Evolutionary conservation across 140 eudicot genomes (phyloP), one percentile per base, ranked within the genome.

Genomic region (Oenanthe javanica): DNA sequence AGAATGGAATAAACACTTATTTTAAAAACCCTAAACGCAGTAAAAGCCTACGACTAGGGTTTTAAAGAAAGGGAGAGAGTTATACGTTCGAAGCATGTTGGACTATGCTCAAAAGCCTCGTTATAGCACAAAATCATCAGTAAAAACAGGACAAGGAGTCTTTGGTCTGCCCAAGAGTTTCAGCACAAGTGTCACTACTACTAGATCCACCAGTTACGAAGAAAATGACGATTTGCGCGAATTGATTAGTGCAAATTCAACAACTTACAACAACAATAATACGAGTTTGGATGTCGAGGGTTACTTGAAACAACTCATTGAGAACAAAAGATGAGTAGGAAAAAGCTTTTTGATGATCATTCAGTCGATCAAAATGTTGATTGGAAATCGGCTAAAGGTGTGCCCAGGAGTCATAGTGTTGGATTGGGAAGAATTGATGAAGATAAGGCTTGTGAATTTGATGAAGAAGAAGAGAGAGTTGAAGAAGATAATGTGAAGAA

Each of bases 341-440:
- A 74, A 48, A 49, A 74, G 59, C 51, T 43, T 6, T 23, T 25
- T 11, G 27, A 64, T 64, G n/a, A n/a, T n/a, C n/a, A n/a, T n/a
- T n/a, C n/a, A n/a, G n/a, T n/a, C n/a, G 42, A 57, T 57, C 66
- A 9, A 25, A 25, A 2, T 3, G 72, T 25, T 23, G 72, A 25
- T 57, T 45, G 19, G 7, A 74, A 47, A 23, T 0, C 27, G 27
- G 18, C 46, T 8, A 48, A 46, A 47, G 59, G 27, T 6, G 59
- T 79, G 84, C 90, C 90, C 21, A 84, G 88, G 75, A 85, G 88
- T 57, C 51, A 49, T 46, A 85, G 87, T 50, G 90, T 86, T 31
- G 90, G 86, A 7, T 81, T 87, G 87, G 87, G 85, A 5, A 81
- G 80, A 75, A 87, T 87, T 46, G 90, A 87, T 70, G 90, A 87